A percentile compares a stretch with the other conserved stretches of the same genome.
phyloP scores from a whole-genome alignment of 306 rosid genomes.

The peach (Prunus persica) region Prunus_persica_NCBIv2 NC_034015.1:22147501-22148000 shows the following conservation, averaged over 20 bases:
- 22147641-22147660: no score
- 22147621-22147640: no score
- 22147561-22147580: no score
- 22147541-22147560: no score
- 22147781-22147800: constrained; percentile 78
- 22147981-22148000: constrained; percentile 17
- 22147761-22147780: constrained; percentile 79
- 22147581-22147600: no score
- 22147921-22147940: constrained; percentile 82
- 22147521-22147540: not conserved
- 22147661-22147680: no score
- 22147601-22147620: not conserved
- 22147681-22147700: constrained; percentile 17
- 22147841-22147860: constrained; percentile 21
- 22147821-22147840: constrained; percentile 40
- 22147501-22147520: not conserved
- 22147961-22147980: constrained; percentile 39
- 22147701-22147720: constrained; percentile 96
- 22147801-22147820: constrained; percentile 72
- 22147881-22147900: constrained; percentile 64
- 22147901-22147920: constrained; percentile 75
- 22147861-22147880: constrained; percentile 44
- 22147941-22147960: constrained; percentile 82
- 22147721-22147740: constrained; percentile 70
- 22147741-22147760: constrained; percentile 55